Conservation (phyloP, 257 asterid genomes). For the Solanum dulcamara region DNA sequence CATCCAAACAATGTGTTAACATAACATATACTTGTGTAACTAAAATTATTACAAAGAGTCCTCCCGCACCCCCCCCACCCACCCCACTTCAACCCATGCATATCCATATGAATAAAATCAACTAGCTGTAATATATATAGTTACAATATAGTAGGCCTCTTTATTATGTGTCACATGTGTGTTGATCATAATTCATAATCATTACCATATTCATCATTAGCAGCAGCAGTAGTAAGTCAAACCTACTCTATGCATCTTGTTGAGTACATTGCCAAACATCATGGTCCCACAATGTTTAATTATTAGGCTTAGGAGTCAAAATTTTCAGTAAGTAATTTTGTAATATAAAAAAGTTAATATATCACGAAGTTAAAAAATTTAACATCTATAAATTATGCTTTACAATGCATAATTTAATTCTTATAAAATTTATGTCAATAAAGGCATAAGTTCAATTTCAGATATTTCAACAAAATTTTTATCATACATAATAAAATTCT, state of each 20-base stretch:
- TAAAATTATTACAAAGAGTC: too few species aligned
- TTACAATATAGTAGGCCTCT: not conserved
- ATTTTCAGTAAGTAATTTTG: not conserved
- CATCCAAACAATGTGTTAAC: too few species aligned
- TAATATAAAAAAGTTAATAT: not conserved
- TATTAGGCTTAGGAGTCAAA: fast-evolving
- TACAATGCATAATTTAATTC: not conserved
- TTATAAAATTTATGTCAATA: too few species aligned
- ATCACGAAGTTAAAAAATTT: not conserved
- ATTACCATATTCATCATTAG: not conserved
- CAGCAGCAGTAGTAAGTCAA: not conserved
- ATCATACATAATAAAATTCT: too few species aligned
- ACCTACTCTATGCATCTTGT: not conserved
- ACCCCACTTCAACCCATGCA: not conserved
- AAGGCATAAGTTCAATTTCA: too few species aligned
- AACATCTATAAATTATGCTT: not conserved
- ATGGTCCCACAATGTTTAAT: not conserved
- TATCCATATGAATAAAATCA: not conserved
- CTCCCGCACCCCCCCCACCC: too few species aligned
- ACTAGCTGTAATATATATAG: not conserved
- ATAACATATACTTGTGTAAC: too few species aligned
- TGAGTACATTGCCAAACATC: not conserved
- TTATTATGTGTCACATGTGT: constrained; percentile 41
- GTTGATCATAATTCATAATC: not conserved
- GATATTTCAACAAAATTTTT: too few species aligned